These are phyloP conservation scores for Eudorina sp. DNA, from an alignment of 139 green algal species.

Conservation along the genomic window DNA sequence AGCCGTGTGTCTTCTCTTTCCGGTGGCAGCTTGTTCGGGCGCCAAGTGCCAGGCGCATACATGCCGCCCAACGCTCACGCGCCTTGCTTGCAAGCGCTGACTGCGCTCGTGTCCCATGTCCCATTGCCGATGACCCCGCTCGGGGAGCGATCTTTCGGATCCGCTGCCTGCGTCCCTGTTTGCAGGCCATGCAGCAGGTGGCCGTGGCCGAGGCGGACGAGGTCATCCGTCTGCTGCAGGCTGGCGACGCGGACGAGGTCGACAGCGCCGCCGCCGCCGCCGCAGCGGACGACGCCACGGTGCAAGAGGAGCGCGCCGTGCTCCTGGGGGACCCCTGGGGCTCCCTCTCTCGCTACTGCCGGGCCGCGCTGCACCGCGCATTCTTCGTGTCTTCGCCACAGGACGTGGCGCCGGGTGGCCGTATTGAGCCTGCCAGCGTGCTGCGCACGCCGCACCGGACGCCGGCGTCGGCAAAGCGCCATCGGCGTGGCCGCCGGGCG, in stretches of 20 bases:
- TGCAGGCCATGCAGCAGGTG: neutral
- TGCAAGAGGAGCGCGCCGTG: too few relatives aligned
- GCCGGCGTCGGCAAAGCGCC: neutral
- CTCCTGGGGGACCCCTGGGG: slow-evolving; percentile 42
- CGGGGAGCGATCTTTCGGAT: too few relatives aligned
- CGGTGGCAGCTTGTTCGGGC: too few relatives aligned
- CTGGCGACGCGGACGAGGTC: neutral
- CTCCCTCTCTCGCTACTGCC: slow-evolving; percentile 44
- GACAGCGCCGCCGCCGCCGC: neutral
- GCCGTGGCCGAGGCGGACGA: slow-evolving; percentile 9
- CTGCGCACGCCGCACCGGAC: neutral
- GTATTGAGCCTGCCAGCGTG: neutral
- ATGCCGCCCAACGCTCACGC: too few relatives aligned
- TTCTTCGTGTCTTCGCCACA: neutral
- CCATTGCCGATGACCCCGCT: too few relatives aligned
- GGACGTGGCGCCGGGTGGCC: neutral
- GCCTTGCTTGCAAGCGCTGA: too few relatives aligned
- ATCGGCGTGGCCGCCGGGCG: neutral
- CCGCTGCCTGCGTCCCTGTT: too few relatives aligned
- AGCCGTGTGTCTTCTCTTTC: too few relatives aligned
- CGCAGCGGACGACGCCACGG: neutral
- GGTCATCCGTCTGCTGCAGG: neutral
- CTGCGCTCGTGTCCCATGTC: too few relatives aligned
- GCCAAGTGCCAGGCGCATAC: too few relatives aligned
- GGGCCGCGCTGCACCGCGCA: slow-evolving; percentile 54